phyloP scores from a whole-genome alignment of 2,329 filamentous ascomycete species.

The Didymella pomorum region DNA sequence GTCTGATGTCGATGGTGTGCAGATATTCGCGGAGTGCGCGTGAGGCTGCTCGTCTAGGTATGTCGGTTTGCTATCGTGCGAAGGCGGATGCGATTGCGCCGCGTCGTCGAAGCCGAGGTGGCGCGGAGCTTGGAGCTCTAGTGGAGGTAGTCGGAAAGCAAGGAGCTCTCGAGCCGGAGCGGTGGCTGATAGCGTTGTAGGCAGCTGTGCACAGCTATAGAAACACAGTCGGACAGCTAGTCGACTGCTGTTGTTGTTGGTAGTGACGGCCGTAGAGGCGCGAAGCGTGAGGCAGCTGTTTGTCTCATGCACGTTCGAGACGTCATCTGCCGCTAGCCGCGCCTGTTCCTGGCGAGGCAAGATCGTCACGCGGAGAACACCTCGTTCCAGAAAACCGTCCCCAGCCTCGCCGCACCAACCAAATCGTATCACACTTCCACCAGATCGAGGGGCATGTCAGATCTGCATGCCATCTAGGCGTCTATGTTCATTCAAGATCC shows the following conservation, averaged over 20 bases:
- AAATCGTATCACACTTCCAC: not conserved
- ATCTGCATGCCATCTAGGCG: constrained; percentile 13
- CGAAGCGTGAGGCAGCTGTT: constrained; percentile 23
- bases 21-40: not conserved
- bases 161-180: not conserved
- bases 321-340: constrained; percentile 26
- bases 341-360: not conserved
- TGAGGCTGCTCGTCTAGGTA: not conserved
- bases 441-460: not conserved
- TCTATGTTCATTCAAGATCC: constrained; percentile 26
- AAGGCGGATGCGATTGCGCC: not conserved
- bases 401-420: constrained; percentile 1
- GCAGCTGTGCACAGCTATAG: constrained; percentile 16
- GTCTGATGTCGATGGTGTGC: not conserved
- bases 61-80: not conserved
- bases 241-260: constrained; percentile 2
- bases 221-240: not conserved
- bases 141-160: not conserved
- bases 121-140: constrained; percentile 23
- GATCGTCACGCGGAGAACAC: constrained; percentile 24
- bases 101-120: constrained; percentile 22
- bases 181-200: not conserved
- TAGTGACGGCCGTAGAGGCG: not conserved
- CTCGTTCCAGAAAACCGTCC: constrained; percentile 7
- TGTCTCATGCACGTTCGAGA: constrained; percentile 24